These are phyloP conservation scores for Saposhnikovia divaricata DNA, from an alignment of 129 eudicot genomes.

Conservation along the genomic window DNA sequence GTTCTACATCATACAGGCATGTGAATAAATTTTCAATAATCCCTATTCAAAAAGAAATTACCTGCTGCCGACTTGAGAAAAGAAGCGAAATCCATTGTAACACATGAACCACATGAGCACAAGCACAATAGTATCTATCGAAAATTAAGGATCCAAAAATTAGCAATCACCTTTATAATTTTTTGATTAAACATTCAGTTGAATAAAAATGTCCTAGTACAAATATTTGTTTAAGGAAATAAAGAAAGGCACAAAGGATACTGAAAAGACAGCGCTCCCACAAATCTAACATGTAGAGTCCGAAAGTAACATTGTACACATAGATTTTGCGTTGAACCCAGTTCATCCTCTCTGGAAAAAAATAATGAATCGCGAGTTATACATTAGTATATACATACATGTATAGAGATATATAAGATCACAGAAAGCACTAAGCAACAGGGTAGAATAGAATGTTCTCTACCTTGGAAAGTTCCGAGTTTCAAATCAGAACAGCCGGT, in stretches of 20 bases:
- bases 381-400: background rate
- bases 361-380: too few relatives aligned
- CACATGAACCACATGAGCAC: conserved; percentile 68
- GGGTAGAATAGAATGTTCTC: background rate
- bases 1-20: background rate
- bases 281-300: conserved; percentile 90
- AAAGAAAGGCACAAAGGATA: conserved; percentile 40
- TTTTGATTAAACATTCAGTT: too few relatives aligned
- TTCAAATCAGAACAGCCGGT: background rate
- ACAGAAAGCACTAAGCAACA: too few relatives aligned
- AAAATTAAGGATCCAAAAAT: conserved; percentile 14
- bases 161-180: too few relatives aligned
- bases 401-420: background rate
- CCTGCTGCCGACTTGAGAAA: conserved; percentile 44
- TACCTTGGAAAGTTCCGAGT: background rate
- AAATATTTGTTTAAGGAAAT: too few relatives aligned
- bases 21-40: background rate
- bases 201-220: too few relatives aligned
- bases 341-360: conserved; percentile 29
- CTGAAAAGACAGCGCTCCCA: conserved; percentile 97
- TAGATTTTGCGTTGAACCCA: conserved; percentile 84
- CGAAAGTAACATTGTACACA: conserved; percentile 80
- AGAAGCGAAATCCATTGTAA: conserved; percentile 44
- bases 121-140: conserved; percentile 47
- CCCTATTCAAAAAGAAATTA: conserved; percentile 8